A percentile compares a stretch with the other conserved stretches of the same genome.
phyloP scores from a whole-genome alignment of 768 basidiomycete genomes.

The Kwoniella newhampshirensis region DNA sequence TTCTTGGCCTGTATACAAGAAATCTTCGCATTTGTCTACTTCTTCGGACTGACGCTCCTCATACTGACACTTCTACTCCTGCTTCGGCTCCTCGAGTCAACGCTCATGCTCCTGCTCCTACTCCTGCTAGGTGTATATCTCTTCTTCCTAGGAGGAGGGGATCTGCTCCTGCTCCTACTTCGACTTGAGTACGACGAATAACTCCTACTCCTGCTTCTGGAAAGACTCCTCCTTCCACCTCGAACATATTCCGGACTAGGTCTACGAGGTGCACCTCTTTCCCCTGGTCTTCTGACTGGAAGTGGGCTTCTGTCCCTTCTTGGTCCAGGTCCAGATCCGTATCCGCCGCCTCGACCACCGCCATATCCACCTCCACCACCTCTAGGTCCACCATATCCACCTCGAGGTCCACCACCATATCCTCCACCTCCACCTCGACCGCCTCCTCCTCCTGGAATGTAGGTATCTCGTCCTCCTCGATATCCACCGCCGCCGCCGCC shows the following conservation, averaged over 20 bases:
- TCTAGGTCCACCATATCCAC: slow-evolving; percentile 15
- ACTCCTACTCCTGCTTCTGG: slow-evolving; percentile 12
- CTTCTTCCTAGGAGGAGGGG: slow-evolving; percentile 19
- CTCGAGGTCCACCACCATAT: slow-evolving; percentile 12
- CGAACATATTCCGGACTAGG: slow-evolving; percentile 22
- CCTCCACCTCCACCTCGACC: slow-evolving; percentile 22
- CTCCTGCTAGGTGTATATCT: slow-evolving; percentile 17
- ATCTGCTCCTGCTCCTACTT: slow-evolving; percentile 27
- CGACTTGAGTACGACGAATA: slow-evolving; percentile 15
- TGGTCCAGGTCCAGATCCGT: slow-evolving; percentile 18
- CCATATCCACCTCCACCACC: slow-evolving; percentile 24
- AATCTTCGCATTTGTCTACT: slow-evolving; percentile 1
- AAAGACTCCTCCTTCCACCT: slow-evolving; percentile 15
- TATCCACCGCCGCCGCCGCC: slow-evolving; percentile 10
- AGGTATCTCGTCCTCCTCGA: slow-evolving; percentile 2
- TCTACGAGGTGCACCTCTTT: slow-evolving; percentile 27
- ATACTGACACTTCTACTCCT: slow-evolving; percentile 31
- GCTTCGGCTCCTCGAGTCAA: slow-evolving; percentile 18
- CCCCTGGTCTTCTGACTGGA: slow-evolving; percentile 18
- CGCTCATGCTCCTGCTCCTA: slow-evolving; percentile 21
- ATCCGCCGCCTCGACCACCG: slow-evolving; percentile 25
- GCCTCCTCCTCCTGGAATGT: slow-evolving; percentile 5
- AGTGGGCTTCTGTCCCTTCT: slow-evolving; percentile 27
- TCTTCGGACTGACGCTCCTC: slow-evolving; percentile 30
- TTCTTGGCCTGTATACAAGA: no score